These are phyloP conservation scores for Talaromyces funiculosus DNA, from an alignment of 2,329 filamentous ascomycete species.

Conservation along the genomic window DNA sequence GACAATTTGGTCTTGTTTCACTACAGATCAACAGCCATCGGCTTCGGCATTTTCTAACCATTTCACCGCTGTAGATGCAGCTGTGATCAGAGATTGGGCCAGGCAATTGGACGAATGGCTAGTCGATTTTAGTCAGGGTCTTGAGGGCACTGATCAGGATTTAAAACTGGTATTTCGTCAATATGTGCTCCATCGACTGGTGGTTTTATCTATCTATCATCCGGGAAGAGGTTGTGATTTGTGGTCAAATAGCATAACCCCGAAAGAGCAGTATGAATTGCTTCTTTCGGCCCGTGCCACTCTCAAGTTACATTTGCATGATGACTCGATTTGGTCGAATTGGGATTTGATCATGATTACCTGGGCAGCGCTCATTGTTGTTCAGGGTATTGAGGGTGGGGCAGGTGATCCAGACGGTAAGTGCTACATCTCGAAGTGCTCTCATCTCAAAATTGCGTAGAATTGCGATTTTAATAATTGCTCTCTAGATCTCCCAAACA, in stretches of 20 bases:
- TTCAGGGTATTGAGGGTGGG: constrained; percentile 13
- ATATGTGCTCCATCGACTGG: constrained; percentile 16
- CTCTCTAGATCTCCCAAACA: constrained; percentile 9
- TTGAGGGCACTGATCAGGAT: constrained; percentile 10
- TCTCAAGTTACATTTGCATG: constrained; percentile 13
- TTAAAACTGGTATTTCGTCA: constrained; percentile 13
- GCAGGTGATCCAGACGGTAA: constrained; percentile 12
- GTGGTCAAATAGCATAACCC: constrained; percentile 14
- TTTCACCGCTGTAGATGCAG: constrained; percentile 10
- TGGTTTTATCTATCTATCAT: constrained; percentile 15
- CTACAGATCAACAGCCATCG: background rate
- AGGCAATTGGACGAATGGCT: constrained; percentile 14
- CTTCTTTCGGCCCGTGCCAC: constrained; percentile 14
- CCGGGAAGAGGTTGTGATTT: constrained; percentile 12
- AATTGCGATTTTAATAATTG: too few relatives aligned
- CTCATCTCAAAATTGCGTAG: too few relatives aligned
- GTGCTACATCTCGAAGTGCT: background rate
- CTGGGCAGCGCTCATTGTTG: constrained; percentile 14
- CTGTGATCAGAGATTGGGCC: constrained; percentile 14
- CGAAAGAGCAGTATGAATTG: constrained; percentile 12
- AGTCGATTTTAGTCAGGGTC: constrained; percentile 10
- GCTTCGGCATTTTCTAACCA: background rate
- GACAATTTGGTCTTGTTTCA: constrained; percentile 14
- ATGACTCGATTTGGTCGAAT: constrained; percentile 12
- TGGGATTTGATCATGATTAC: constrained; percentile 14